phyloP scores from a whole-genome alignment of 2,329 filamentous ascomycete species.

The Trichoderma asperellum region DNA sequence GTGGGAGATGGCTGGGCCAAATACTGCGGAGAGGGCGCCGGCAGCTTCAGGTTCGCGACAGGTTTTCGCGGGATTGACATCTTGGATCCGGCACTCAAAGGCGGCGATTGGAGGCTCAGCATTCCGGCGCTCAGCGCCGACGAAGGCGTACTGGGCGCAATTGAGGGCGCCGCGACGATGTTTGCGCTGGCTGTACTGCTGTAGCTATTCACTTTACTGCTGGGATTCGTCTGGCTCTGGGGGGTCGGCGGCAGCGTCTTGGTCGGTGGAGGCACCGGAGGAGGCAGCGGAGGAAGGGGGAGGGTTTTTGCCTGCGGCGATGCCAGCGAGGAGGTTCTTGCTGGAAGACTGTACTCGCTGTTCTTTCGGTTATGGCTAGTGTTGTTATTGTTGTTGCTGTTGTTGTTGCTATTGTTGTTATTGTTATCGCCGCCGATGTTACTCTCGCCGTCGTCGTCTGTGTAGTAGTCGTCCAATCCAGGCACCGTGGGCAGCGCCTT shows the following conservation, averaged over 20 bases:
- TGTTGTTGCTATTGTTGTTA: constrained; percentile 25
- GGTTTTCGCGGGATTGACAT: constrained; percentile 47
- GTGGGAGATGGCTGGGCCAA: constrained; percentile 45
- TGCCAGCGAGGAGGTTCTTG: constrained; percentile 20
- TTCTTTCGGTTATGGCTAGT: constrained; percentile 4
- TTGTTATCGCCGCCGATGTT: constrained; percentile 30
- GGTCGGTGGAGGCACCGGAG: neutral
- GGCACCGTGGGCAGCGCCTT: constrained; percentile 61
- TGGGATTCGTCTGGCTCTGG: constrained; percentile 32
- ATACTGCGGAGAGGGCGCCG: constrained; percentile 34
- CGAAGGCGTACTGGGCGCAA: constrained; percentile 26
- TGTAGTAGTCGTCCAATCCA: constrained; percentile 32
- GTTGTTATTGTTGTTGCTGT: neutral
- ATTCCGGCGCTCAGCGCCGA: neutral
- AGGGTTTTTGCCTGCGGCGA: constrained; percentile 6
- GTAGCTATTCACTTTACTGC: constrained; percentile 28
- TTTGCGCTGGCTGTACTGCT: neutral
- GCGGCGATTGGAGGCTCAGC: constrained; percentile 9
- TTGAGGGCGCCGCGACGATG: constrained; percentile 32
- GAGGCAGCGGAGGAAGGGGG: constrained; percentile 21
- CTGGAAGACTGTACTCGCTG: constrained; percentile 13
- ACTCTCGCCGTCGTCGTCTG: constrained; percentile 18
- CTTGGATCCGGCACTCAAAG: constrained; percentile 31
- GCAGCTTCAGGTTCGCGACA: constrained; percentile 32
- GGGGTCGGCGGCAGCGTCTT: constrained; percentile 32